A percentile compares a stretch with the other conserved stretches of the same genome.
Conservation (phyloP, 352 stramenopile genomes). For the Pythium aquatile region DNA sequence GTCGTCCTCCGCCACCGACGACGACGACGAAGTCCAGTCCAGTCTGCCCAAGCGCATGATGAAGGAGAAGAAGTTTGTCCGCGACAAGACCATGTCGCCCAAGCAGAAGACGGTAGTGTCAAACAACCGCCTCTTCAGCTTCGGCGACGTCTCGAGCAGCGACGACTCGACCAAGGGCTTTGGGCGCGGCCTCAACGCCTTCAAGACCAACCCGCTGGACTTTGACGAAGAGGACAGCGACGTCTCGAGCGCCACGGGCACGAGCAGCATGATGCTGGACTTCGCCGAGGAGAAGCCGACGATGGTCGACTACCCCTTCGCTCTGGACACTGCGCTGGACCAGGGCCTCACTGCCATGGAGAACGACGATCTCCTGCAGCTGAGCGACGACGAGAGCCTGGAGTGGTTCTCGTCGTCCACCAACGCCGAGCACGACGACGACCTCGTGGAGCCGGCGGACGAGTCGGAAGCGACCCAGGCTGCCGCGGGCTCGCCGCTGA, state of each 20-base stretch:
- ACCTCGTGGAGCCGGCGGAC: conserved; percentile 18
- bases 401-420: conserved; percentile 76
- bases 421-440: conserved; percentile 27
- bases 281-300: conserved; percentile 69
- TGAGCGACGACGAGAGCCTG: conserved; percentile 74
- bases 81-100: conserved; percentile 67
- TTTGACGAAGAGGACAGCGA: conserved; percentile 60
- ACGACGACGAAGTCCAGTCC: conserved; percentile 33
- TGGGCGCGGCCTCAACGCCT: conserved; percentile 24
- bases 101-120: conserved; percentile 64
- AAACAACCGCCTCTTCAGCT: conserved; percentile 44
- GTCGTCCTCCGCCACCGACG: conserved; percentile 31
- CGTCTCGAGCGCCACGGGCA: conserved; percentile 30
- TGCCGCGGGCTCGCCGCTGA: conserved; percentile 19
- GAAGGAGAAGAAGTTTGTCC: conserved; percentile 57
- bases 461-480: background rate
- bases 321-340: conserved; percentile 49
- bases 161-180: conserved; percentile 29
- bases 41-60: conserved; percentile 69
- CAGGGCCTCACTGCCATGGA: conserved; percentile 69
- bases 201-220: conserved; percentile 48
- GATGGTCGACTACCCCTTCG: conserved; percentile 57
- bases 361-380: conserved; percentile 75
- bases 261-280: conserved; percentile 62
- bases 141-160: conserved; percentile 34